Base-by-base conservation (phyloP, 306 rosid species). In the Astragalus glycyphyllos region DNA sequence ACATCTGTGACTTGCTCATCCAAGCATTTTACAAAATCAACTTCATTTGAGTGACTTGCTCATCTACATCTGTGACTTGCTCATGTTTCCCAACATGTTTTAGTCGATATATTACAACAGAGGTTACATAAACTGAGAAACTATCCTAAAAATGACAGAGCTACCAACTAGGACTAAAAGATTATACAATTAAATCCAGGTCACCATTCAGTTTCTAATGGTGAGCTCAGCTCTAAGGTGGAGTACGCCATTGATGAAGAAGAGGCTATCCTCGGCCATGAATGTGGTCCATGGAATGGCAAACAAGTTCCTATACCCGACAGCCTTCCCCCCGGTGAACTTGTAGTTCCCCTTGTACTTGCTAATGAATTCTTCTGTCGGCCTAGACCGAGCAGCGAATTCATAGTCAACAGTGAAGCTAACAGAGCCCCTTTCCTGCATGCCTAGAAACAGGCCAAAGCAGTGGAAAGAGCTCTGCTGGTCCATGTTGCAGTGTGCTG, bases 401-500 rank as follows among this genome's bases (percentile, higher is more conserved):
- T 95, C 99, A 7, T 95, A 95, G 83, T 95, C 99, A 50, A 95
- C 96, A 0, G 96, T 89, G 51, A 94, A 89, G 77, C 91, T 91
- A 23, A 85, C 91, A 2, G 97, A 95, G 1, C 96, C 99, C 54
- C 86, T 95, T 79, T 91, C 96, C 71, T 95, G 99, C 99, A 95
- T 95, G 69, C 99, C 99, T 41, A 95, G 23, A 64, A 95, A 95
- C 50, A 95, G 83, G 45, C 97, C 97, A 14, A 95, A 95, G 76
- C 99, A 95, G 59, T 91, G 96, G 84, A 87, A 95, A 3, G 96
- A 91, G 79, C 92, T 89, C 71, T 95, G 97, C 65, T 91, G 99
- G 86, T 95, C 99, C 97, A 95, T 89, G 85, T 91, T 95, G 86
- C 99, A 95, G 58, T 95, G 99, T 0, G 99, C 97, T 0, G 99